Base-by-base conservation (phyloP, 345 rosid species). In the Populus nigra region DNA sequence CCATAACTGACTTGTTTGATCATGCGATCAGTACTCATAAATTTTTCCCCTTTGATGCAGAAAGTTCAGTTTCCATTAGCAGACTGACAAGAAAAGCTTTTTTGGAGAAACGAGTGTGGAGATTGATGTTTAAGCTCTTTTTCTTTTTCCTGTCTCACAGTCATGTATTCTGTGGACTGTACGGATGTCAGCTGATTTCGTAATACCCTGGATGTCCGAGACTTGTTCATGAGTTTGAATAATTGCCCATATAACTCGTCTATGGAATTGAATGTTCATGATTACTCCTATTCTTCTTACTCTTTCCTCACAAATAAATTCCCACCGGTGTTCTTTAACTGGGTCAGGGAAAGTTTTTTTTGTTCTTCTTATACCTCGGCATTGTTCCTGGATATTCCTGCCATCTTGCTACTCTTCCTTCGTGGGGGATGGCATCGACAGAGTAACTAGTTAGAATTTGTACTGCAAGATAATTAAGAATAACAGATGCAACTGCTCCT, bases 31-130 rank as follows among this genome's bases (percentile, higher is more conserved):
- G 1, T 65, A 5, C 38, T 73, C 36, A 38, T n/a, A 3, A 38
- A 39, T 18, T 10, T 17, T 77, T 16, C 43, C 11, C 65, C 61
- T n/a, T 22, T 45, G 69, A 23, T 47, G 80, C 70, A 70, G 80
- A 65, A 43, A 66, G 0, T 20, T 57, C 18, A 41, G 11, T 29
- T 11, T n/a, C 72, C 38, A 23, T 36, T 39, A 33, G 65, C 65
- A 33, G 47, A n/a, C 45, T 59, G 59, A 41, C n/a, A 23, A 38
- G 23, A 53, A 47, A 53, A 47, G n/a, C 7, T 41, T 57, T 31
- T 33, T 23, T 18, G 45, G 27, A 23, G 61, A 43, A 69, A 45
- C 15, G 15, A 43, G 79, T 69, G 43, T 7, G 22, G 18, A 61
- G 59, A 25, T 4, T 39, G 23, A 8, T 17, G 22, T 55, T 36